Evolutionary conservation across 1,284 basidiomycete genomes (phyloP).

Genomic region (Pseudozyma flocculosa): DNA sequence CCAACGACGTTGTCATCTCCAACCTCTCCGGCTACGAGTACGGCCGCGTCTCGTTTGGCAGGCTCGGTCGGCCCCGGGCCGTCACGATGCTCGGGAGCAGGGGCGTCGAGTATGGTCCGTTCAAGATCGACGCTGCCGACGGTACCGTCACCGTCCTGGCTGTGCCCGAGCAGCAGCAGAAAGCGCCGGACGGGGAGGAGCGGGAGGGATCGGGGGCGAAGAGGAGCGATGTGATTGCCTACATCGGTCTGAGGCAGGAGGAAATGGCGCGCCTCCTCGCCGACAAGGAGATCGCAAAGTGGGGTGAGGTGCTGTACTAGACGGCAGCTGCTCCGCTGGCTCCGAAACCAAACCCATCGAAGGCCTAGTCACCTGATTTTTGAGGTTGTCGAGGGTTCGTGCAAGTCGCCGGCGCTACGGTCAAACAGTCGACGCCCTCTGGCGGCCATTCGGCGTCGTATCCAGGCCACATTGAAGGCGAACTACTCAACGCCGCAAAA

Average conservation of each 20-base stretch:
- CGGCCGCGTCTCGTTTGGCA: neutral
- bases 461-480: too few species aligned
- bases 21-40: neutral
- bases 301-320: too few species aligned
- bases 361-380: too few species aligned
- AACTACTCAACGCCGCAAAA: too few species aligned
- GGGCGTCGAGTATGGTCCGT: neutral
- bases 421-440: too few species aligned
- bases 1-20: conserved; percentile 5
- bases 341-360: too few species aligned
- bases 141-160: conserved; percentile 1
- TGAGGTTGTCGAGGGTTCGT: too few species aligned
- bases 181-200: neutral
- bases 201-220: neutral
- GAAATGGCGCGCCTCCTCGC: neutral
- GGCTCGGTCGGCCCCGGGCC: neutral
- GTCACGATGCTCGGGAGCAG: conserved; percentile 1
- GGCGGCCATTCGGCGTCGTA: too few species aligned
- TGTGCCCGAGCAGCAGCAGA: too few species aligned
- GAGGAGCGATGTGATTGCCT: neutral
- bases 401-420: too few species aligned
- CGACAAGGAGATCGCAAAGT: too few species aligned
- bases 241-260: neutral
- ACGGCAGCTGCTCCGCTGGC: too few species aligned
- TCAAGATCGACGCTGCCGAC: conserved; percentile 1